phyloP scores from a whole-genome alignment of 495 filamentous ascomycete species.

The Aspergillus leporis region DNA sequence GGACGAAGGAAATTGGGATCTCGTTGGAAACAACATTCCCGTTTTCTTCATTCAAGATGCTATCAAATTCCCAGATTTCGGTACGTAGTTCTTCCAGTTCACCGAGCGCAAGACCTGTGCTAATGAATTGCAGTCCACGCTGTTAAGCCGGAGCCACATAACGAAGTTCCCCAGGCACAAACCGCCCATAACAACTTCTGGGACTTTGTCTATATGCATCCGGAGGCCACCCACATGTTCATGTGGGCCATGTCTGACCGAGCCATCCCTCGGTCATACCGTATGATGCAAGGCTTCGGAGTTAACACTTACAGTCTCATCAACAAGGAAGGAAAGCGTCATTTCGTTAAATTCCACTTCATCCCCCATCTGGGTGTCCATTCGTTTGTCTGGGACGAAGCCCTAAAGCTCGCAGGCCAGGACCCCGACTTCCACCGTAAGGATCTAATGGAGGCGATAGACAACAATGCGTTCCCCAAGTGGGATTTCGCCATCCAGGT shows the following conservation, averaged over 20 bases:
- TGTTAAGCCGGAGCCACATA: constrained; percentile 80
- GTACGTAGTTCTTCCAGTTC: background rate
- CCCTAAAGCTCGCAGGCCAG: constrained; percentile 74
- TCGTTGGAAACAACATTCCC: constrained; percentile 75
- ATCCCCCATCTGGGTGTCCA: constrained; percentile 71
- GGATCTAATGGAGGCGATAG: constrained; percentile 71
- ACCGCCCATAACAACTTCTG: constrained; percentile 65
- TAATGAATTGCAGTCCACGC: constrained; percentile 54
- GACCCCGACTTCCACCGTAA: constrained; percentile 81
- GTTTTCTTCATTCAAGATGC: constrained; percentile 78
- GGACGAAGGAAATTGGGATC: constrained; percentile 59
- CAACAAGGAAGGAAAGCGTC: constrained; percentile 61
- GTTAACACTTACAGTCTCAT: constrained; percentile 72
- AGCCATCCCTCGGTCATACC: constrained; percentile 67
- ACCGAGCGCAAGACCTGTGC: background rate
- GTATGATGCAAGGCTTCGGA: constrained; percentile 82
- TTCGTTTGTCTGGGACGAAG: constrained; percentile 79
- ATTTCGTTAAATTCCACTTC: constrained; percentile 75
- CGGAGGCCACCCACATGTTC: constrained; percentile 77
- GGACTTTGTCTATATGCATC: constrained; percentile 58
- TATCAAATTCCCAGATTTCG: constrained; percentile 69
- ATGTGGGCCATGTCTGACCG: constrained; percentile 79
- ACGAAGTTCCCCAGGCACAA: constrained; percentile 65
- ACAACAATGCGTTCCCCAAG: constrained; percentile 64
- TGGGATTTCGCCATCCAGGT: constrained; percentile 85